Conservation (phyloP, 2,329 filamentous ascomycete species). For the Neonectria magnoliae region DNA sequence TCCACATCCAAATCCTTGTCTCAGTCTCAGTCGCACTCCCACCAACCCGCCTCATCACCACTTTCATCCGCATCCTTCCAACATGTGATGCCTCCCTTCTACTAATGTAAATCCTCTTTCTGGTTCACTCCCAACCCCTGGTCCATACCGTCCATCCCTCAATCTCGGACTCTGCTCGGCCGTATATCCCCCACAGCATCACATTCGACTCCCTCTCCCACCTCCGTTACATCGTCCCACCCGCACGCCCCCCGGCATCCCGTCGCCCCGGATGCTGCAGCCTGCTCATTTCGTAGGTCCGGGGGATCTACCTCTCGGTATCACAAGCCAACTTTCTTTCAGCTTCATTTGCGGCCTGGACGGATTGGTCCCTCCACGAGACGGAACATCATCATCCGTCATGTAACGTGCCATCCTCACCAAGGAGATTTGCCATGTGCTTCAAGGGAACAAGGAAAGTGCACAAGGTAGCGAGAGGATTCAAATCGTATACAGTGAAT, state of each 20-base stretch:
- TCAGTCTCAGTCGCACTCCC: background rate
- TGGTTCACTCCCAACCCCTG: slow-evolving; percentile 12
- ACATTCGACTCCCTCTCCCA: slow-evolving; percentile 24
- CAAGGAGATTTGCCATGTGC: background rate
- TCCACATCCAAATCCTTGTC: background rate
- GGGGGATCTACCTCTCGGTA: background rate
- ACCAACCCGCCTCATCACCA: background rate
- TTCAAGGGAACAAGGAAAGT: background rate
- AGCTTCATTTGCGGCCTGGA: background rate
- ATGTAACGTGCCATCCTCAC: background rate
- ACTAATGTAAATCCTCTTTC: slow-evolving; percentile 3
- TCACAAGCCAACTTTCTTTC: slow-evolving; percentile 20
- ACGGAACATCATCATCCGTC: background rate
- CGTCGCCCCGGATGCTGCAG: background rate
- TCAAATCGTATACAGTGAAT: background rate
- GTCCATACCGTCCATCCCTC: slow-evolving; percentile 25
- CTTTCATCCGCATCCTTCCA: background rate
- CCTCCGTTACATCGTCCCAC: slow-evolving; percentile 25
- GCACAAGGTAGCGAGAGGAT: background rate
- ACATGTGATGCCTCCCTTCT: slow-evolving; percentile 9
- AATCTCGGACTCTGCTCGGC: slow-evolving; percentile 35
- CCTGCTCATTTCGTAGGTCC: background rate
- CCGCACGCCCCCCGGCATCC: slow-evolving; percentile 14
- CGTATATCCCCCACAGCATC: slow-evolving; percentile 28
- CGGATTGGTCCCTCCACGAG: background rate